A percentile compares a stretch with the other conserved stretches of the same genome.
These are phyloP conservation scores for Hirsutella thompsonii DNA, from an alignment of 2,329 filamentous ascomycete species.

Conservation along the genomic window DNA sequence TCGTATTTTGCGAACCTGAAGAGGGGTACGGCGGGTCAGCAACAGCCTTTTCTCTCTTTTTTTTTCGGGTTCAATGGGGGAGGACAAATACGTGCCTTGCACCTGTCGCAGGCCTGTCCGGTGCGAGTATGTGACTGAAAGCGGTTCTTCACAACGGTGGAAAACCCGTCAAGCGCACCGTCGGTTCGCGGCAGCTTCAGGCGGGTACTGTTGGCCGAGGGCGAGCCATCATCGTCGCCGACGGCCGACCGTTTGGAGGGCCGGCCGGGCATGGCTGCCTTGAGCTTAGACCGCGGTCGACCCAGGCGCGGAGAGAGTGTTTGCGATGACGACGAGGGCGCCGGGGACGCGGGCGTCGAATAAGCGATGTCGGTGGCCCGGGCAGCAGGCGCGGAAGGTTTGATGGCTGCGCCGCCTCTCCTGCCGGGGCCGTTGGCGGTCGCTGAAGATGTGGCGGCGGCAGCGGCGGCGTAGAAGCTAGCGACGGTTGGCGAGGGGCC, in stretches of 20 bases:
- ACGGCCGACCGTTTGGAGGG: constrained; percentile 23
- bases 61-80: constrained; percentile 1
- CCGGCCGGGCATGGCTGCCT: constrained; percentile 7
- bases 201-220: constrained; percentile 19
- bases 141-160: constrained; percentile 41
- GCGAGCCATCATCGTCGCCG: constrained; percentile 18
- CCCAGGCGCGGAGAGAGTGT: constrained; percentile 4
- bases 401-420: background rate
- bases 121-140: constrained; percentile 48
- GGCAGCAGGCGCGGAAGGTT: no score
- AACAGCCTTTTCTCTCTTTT: no score
- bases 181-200: constrained; percentile 37
- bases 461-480: background rate
- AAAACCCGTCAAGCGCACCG: constrained; percentile 36
- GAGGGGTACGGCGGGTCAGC: background rate
- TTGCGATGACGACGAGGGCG: constrained; percentile 4
- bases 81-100: constrained; percentile 47
- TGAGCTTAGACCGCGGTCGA: constrained; percentile 1
- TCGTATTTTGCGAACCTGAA: constrained; percentile 69
- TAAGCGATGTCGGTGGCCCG: background rate
- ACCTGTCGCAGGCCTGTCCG: constrained; percentile 78
- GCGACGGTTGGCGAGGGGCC: no score
- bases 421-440: background rate
- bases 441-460: background rate
- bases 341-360: constrained; percentile 3